Evolutionary conservation across 495 filamentous ascomycete genomes (phyloP).

Genomic region (Penicillium desertorum): DNA sequence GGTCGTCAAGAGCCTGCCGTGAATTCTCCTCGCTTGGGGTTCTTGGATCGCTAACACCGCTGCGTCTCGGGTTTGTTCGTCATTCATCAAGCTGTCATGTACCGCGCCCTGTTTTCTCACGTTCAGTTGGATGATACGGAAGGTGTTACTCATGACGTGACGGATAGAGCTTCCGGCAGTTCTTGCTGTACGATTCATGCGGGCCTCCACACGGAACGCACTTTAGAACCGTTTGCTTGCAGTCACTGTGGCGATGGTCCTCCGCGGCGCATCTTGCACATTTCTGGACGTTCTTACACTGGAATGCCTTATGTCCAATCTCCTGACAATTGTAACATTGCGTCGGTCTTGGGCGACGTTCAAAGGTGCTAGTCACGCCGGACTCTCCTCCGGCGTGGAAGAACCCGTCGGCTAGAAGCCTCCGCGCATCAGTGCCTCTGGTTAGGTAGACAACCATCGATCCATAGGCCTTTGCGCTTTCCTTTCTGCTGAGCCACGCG

Average conservation of each 20-base stretch:
- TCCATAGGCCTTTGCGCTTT: slow-evolving; percentile 30
- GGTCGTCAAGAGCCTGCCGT: slow-evolving; percentile 24
- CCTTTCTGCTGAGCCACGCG: slow-evolving; percentile 35
- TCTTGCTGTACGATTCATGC: slow-evolving; percentile 34
- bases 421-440: slow-evolving; percentile 27
- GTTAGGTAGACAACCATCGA: slow-evolving; percentile 38
- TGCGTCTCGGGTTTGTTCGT: slow-evolving; percentile 19
- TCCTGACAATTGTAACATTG: too few relatives aligned
- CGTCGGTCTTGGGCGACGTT: slow-evolving; percentile 26
- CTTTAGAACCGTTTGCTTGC: slow-evolving; percentile 22
- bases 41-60: slow-evolving; percentile 28
- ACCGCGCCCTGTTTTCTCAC: slow-evolving; percentile 30
- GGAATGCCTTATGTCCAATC: too few relatives aligned
- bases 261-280: slow-evolving; percentile 30
- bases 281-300: slow-evolving; percentile 19
- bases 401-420: slow-evolving; percentile 29
- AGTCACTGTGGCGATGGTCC: slow-evolving; percentile 29
- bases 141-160: slow-evolving; percentile 28
- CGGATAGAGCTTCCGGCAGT: slow-evolving; percentile 30
- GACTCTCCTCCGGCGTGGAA: slow-evolving; percentile 33
- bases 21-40: slow-evolving; percentile 22
- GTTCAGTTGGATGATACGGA: slow-evolving; percentile 33
- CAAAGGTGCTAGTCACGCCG: slow-evolving; percentile 27
- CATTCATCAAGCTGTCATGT: slow-evolving; percentile 33
- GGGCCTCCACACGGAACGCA: slow-evolving; percentile 28